Conservation (phyloP, 805 yeast genomes). For the Wickerhamomyces canadensis region DNA sequence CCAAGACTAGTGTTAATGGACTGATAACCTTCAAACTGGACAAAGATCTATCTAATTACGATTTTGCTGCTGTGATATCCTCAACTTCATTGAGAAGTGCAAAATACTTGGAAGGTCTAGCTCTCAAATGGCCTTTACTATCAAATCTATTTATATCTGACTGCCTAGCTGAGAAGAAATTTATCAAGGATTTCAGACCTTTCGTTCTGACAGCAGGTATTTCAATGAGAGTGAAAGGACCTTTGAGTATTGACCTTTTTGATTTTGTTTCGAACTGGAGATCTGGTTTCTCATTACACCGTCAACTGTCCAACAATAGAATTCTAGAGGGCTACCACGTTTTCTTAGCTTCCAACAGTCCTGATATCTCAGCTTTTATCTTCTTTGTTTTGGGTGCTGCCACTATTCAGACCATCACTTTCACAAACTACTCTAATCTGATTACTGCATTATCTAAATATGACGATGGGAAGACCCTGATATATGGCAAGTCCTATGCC, state of each 20-base stretch:
- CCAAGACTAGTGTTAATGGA: conserved; percentile 3
- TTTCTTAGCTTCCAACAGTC: conserved; percentile 8
- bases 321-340: conserved; percentile 17
- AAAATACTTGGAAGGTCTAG: conserved; percentile 71
- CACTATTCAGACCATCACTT: not conserved
- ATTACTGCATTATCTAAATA: not conserved
- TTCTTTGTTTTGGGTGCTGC: not conserved
- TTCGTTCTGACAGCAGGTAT: conserved; percentile 73
- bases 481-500: conserved; percentile 4
- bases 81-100: conserved; percentile 55
- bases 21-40: conserved; percentile 4
- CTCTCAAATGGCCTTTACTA: conserved; percentile 83
- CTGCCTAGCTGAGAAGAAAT: conserved; percentile 29
- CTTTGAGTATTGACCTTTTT: conserved; percentile 45
- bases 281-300: conserved; percentile 24
- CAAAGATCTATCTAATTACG: conserved; percentile 20
- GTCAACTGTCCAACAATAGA: conserved; percentile 39
- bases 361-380: not conserved
- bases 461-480: conserved; percentile 14
- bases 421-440: conserved; percentile 5
- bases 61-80: conserved; percentile 58
- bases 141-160: conserved; percentile 53
- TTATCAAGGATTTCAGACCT: conserved; percentile 38
- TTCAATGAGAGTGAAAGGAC: conserved; percentile 37
- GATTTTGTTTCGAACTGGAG: conserved; percentile 36